Evolutionary conservation across 768 basidiomycete species (phyloP).

Genomic region (Steccherinum ochraceum): DNA sequence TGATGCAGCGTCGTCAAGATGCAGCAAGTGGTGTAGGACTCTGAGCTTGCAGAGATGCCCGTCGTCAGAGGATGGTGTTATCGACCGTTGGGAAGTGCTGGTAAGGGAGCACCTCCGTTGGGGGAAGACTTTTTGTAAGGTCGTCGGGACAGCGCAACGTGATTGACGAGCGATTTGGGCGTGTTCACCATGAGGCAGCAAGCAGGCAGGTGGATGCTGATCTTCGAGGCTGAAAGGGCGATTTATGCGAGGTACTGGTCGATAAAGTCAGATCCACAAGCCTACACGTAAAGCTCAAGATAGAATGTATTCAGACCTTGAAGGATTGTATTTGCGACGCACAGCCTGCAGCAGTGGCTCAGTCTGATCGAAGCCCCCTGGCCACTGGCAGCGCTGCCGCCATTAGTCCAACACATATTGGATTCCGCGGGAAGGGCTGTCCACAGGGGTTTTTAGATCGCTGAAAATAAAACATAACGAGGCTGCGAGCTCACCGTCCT

Average conservation of each 20-base stretch:
- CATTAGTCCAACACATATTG: too few relatives aligned
- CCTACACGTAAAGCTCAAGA: neutral
- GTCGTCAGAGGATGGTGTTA: neutral
- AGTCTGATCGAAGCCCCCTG: neutral
- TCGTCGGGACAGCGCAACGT: slow-evolving; percentile 16
- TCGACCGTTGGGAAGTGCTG: slow-evolving; percentile 10
- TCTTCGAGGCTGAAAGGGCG: slow-evolving; percentile 5
- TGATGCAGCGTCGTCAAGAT: slow-evolving; percentile 7
- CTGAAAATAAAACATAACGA: too few relatives aligned
- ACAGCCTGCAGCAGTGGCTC: neutral
- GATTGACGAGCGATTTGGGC: slow-evolving; percentile 23
- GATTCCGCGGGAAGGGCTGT: too few relatives aligned
- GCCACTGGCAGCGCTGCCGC: too few relatives aligned
- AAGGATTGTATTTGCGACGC: neutral
- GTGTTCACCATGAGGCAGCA: slow-evolving; percentile 30
- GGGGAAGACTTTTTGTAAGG: slow-evolving; percentile 13
- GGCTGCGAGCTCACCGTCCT: too few relatives aligned
- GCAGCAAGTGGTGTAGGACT: neutral
- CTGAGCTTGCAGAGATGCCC: neutral
- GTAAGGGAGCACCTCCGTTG: slow-evolving; percentile 23
- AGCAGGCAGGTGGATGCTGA: slow-evolving; percentile 6
- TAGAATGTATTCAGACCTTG: neutral
- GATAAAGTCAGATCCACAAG: neutral
- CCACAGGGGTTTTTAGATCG: too few relatives aligned
- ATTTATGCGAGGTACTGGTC: neutral